Percentiles rank a stretch among this genome's conserved stretches.
Conservation (phyloP, 192 early-diverging fungal species). For the Dissophora ornata region DNA sequence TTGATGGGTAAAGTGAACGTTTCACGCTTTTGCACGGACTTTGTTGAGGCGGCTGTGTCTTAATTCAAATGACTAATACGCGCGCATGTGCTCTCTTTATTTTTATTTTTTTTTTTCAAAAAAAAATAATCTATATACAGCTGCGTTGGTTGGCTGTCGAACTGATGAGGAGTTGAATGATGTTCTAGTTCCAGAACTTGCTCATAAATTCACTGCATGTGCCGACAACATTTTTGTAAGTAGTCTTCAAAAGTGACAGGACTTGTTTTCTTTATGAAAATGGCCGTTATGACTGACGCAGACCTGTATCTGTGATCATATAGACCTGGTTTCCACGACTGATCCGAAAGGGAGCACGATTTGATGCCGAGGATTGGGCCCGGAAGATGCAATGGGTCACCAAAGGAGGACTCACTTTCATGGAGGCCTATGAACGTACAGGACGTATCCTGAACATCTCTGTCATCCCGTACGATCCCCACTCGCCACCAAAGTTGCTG, state of each 20-base stretch:
- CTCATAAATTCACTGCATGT: conserved; percentile 65
- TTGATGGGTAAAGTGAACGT: conserved; percentile 52
- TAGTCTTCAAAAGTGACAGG: not conserved
- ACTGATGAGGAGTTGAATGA: conserved; percentile 73
- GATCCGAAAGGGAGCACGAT: conserved; percentile 59
- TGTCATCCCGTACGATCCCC: conserved; percentile 77
- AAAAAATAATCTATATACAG: conserved; percentile 13
- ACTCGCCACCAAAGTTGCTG: conserved; percentile 82
- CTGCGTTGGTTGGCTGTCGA: conserved; percentile 74
- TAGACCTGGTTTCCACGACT: conserved; percentile 57
- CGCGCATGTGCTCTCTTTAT: conserved; percentile 9
- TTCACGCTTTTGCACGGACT: not conserved
- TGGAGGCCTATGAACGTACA: conserved; percentile 89
- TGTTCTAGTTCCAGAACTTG: conserved; percentile 66
- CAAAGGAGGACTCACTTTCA: conserved; percentile 86
- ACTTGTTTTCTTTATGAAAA: no score
- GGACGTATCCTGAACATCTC: conserved; percentile 90
- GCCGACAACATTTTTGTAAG: conserved; percentile 50
- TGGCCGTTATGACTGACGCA: no score
- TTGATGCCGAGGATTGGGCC: conserved; percentile 74
- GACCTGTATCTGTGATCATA: no score
- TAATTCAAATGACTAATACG: conserved; percentile 39
- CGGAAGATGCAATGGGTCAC: conserved; percentile 74
- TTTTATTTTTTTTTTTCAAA: not conserved
- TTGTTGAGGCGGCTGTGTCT: no score